phyloP scores from a whole-genome alignment of 2,329 filamentous ascomycete species.

The Aspergillus sp. region DNA sequence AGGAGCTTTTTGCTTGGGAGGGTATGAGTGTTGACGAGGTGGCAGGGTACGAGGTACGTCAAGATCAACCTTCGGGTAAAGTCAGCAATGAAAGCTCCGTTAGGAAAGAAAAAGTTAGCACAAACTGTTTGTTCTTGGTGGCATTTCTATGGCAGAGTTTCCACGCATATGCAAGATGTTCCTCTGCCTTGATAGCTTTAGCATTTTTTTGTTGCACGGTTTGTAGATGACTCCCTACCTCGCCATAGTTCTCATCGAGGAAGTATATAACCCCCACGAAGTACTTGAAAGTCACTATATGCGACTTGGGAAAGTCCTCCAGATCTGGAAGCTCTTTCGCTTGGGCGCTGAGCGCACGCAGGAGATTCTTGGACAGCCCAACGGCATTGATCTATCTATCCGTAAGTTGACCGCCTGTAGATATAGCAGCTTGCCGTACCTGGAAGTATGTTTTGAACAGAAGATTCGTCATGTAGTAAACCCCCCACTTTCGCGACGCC shows the following conservation, averaged over 20 bases:
- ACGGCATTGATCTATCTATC: constrained; percentile 74
- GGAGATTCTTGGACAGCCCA: constrained; percentile 84
- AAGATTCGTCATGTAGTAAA: constrained; percentile 92
- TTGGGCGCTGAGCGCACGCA: constrained; percentile 80
- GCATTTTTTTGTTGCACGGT: background rate
- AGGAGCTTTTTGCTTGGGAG: constrained; percentile 76
- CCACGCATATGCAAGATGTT: constrained; percentile 79
- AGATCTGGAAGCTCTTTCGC: constrained; percentile 79
- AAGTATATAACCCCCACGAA: constrained; percentile 94
- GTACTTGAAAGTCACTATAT: constrained; percentile 95
- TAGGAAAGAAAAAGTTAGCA: constrained; percentile 14
- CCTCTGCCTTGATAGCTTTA: constrained; percentile 65
- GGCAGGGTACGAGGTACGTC: constrained; percentile 92
- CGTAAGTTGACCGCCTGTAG: background rate
- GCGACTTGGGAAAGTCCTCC: constrained; percentile 80
- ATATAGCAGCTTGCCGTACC: constrained; percentile 37
- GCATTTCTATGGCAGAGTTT: constrained; percentile 76
- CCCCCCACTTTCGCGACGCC: constrained; percentile 95
- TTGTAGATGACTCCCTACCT: constrained; percentile 54
- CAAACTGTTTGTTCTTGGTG: constrained; percentile 78
- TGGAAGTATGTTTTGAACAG: constrained; percentile 99
- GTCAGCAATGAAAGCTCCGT: constrained; percentile 25
- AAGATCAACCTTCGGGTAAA: constrained; percentile 71
- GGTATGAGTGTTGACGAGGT: constrained; percentile 83
- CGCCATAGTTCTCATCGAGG: constrained; percentile 87